phyloP scores from a whole-genome alignment of 2,329 filamentous ascomycete species.

The Stachybotrys chartarum region DNA sequence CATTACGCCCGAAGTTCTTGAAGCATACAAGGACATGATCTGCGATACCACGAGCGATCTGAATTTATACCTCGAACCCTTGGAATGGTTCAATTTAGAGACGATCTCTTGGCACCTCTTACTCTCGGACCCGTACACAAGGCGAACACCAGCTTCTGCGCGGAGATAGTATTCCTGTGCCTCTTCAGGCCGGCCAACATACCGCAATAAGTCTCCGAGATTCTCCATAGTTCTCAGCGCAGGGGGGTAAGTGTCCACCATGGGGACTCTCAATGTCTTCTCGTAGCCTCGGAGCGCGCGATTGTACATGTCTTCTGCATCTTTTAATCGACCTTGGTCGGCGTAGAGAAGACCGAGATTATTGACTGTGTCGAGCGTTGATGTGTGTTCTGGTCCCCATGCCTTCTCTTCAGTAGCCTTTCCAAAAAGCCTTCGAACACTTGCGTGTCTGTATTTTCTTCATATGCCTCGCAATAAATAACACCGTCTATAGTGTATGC shows the following conservation, averaged over 20 bases:
- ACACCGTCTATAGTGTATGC: no score
- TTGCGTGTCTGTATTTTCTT: no score
- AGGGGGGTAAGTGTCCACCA: no score
- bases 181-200: neutral
- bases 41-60: constrained; percentile 4
- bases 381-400: no score
- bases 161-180: neutral
- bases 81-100: no score
- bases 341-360: neutral
- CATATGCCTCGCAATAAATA: no score
- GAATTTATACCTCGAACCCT: constrained; percentile 4
- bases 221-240: no score
- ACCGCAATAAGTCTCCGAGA: no score
- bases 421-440: neutral
- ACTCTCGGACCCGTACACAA: neutral
- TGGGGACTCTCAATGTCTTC: neutral
- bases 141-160: neutral
- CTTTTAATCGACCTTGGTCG: no score
- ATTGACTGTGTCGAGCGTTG: neutral
- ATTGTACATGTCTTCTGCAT: neutral
- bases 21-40: constrained; percentile 5
- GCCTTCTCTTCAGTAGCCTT: neutral
- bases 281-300: neutral
- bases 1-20: constrained; percentile 6
- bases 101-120: neutral